Conservation (phyloP, 352 stramenopile species). For the Phytophthora constricta region DNA sequence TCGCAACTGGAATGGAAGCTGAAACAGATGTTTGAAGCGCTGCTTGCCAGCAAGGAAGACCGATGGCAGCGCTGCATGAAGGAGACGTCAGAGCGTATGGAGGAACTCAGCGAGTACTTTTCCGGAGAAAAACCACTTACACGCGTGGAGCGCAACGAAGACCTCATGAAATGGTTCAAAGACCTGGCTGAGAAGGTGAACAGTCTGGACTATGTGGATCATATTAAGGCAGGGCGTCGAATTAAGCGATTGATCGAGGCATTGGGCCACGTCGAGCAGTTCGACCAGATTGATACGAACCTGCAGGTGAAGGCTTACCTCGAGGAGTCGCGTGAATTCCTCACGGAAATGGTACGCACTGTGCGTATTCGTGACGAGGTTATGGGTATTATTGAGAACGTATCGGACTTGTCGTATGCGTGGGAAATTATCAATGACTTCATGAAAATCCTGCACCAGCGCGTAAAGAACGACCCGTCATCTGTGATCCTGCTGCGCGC, state of each 20-base stretch:
- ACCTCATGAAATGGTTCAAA: constrained; percentile 94
- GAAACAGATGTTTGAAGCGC: constrained; percentile 92
- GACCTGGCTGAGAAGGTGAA: constrained; percentile 92
- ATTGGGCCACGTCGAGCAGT: constrained; percentile 95
- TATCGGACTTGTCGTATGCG: constrained; percentile 95
- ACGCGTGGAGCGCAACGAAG: constrained; percentile 93
- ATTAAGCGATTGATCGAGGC: constrained; percentile 95
- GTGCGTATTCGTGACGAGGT: constrained; percentile 93
- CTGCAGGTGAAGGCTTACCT: constrained; percentile 96
- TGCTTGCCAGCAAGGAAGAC: constrained; percentile 92
- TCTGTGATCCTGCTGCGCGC: constrained; percentile 93
- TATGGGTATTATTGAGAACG: constrained; percentile 92
- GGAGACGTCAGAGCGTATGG: constrained; percentile 91
- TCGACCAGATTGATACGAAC: constrained; percentile 96
- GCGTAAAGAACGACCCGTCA: constrained; percentile 92
- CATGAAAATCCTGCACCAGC: constrained; percentile 93
- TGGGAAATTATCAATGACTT: constrained; percentile 96
- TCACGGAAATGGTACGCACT: constrained; percentile 95
- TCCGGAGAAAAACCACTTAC: constrained; percentile 93
- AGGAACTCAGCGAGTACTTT: constrained; percentile 95
- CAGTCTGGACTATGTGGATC: constrained; percentile 90
- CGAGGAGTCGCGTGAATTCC: constrained; percentile 90
- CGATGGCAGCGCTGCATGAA: constrained; percentile 92
- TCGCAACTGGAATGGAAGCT: constrained; percentile 96
- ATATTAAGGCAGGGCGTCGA: constrained; percentile 93